Evolutionary conservation across 169 alveolate species (phyloP).

Genomic region (Cryptosporidium baileyi): DNA sequence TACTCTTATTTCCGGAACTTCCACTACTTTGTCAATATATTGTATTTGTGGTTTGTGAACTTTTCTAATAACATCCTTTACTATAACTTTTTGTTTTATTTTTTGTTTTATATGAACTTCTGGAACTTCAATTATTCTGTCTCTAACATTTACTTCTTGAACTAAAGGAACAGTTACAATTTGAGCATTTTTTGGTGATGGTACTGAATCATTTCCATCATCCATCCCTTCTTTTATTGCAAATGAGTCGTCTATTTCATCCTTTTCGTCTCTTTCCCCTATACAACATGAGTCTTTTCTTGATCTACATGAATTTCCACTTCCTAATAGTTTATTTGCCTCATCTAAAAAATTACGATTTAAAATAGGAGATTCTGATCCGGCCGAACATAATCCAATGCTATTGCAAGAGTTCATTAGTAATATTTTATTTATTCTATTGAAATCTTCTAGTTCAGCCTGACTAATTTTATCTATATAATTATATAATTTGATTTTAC

Average conservation of each 20-base stretch:
- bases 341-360: background rate
- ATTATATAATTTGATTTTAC: no score
- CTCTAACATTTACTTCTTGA: constrained; percentile 67
- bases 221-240: background rate
- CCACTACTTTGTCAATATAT: constrained; percentile 52
- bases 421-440: background rate
- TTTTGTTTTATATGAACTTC: constrained; percentile 66
- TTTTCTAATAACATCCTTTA: constrained; percentile 62
- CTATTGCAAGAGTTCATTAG: background rate
- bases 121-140: constrained; percentile 64
- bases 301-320: no score
- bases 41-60: constrained; percentile 39
- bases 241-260: background rate
- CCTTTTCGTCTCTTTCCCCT: background rate
- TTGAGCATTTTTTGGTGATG: constrained; percentile 63
- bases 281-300: constrained; percentile 4
- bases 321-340: background rate
- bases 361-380: constrained; percentile 37
- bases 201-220: background rate
- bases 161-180: constrained; percentile 61
- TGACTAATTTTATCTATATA: no score
- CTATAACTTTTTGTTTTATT: constrained; percentile 51
- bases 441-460: background rate
- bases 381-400: constrained; percentile 45
- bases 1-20: constrained; percentile 61